Base-by-base conservation (phyloP, 176 grass and related monocot species). In the Alopecurus myosuroides region DNA sequence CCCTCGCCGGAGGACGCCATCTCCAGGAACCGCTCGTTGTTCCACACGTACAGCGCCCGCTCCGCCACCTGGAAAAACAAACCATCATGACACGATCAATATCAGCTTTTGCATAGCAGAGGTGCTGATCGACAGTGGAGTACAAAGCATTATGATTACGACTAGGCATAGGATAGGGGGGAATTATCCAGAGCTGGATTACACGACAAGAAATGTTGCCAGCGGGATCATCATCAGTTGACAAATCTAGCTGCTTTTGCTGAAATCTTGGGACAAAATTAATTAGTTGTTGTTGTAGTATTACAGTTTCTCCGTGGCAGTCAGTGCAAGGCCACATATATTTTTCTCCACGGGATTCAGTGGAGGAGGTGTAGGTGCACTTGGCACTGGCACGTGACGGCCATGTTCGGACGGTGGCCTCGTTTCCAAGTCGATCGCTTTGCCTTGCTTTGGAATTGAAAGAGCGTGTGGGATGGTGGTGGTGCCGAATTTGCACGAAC, bases 51-150 rank as follows among this genome's bases (percentile, higher is more conserved):
- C 72, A 98, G 83, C 56, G 93, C 93, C 78, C 89, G 60, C 87
- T 98, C 97, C 23, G 97, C 97, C 67, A 98, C 97, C 97, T 94
- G 81, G 0, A 73, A 48, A n/a, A n/a, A n/a, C n/a, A n/a, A n/a
- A 72, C 23, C 40, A 70, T 14, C 22, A 53, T 6, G 46, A 5
- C 46, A 49, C 18, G 14, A 41, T 41, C 40, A 9, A 41, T 41
- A 41, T 41, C 40, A 41, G 40, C 10, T 41, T 41, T 10, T 41
- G 40, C 40, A 10, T n/a, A n/a, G n/a, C n/a, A n/a, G n/a, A n/a
- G n/a, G n/a, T n/a, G n/a, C n/a, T n/a, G n/a, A n/a, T n/a, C n/a
- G n/a, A n/a, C n/a, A n/a, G n/a, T n/a, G n/a, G n/a, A n/a, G n/a
- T n/a, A n/a, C n/a, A n/a, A n/a, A n/a, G n/a, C 26, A 65, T 58